These are phyloP conservation scores for Colletotrichum coccodes DNA, from an alignment of 2,329 filamentous ascomycete genomes.

Conservation along the genomic window DNA sequence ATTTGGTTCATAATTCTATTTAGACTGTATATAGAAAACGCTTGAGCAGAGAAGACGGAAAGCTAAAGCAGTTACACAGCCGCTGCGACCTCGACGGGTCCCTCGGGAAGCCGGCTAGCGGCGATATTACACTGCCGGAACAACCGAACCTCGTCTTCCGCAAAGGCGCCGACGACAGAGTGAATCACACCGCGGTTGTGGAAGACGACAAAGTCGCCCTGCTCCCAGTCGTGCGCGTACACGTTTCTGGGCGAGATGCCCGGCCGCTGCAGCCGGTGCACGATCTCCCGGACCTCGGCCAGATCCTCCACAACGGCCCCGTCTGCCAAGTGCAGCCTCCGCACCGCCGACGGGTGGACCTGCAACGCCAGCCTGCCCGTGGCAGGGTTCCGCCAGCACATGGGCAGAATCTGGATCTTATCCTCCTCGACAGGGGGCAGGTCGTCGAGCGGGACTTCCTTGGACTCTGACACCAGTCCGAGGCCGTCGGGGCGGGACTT, in stretches of 20 bases:
- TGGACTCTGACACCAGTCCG: conserved; percentile 74
- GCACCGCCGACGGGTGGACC: conserved; percentile 78
- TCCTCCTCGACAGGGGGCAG: conserved; percentile 72
- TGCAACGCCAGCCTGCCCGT: conserved; percentile 77
- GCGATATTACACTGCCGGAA: conserved; percentile 86
- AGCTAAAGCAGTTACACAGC: conserved; percentile 4
- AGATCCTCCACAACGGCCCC: conserved; percentile 78
- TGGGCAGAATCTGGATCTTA: conserved; percentile 78
- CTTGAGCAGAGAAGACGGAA: neutral
- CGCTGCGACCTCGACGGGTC: conserved; percentile 45
- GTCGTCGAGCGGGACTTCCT: conserved; percentile 67
- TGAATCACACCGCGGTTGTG: conserved; percentile 82
- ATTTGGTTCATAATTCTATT: too few species aligned
- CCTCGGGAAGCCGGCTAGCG: conserved; percentile 66
- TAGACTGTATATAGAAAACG: neutral
- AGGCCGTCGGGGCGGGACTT: conserved; percentile 75
- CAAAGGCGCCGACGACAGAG: conserved; percentile 79
- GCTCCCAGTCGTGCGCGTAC: conserved; percentile 81
- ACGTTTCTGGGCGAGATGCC: conserved; percentile 76
- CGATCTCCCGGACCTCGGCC: conserved; percentile 71
- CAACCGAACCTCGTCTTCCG: conserved; percentile 76
- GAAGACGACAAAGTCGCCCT: conserved; percentile 81
- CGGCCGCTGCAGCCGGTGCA: conserved; percentile 76
- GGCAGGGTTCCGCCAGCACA: conserved; percentile 81
- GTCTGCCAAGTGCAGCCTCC: conserved; percentile 73